Conservation (phyloP, 169 alveolate genomes). For the Eimeria brunetti region DNA sequence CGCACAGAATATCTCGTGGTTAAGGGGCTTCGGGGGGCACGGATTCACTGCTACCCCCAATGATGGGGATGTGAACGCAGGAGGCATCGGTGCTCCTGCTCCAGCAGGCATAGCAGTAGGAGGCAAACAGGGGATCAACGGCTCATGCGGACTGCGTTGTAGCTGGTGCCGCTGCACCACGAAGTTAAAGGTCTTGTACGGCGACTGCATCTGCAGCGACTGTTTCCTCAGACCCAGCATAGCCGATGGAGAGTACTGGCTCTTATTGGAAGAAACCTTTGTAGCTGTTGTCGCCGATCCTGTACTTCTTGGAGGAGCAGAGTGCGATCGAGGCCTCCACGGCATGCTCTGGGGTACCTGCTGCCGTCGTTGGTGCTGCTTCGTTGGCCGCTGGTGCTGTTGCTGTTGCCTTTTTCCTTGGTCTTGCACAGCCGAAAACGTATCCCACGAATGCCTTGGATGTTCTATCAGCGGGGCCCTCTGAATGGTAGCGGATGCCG, state of each 20-base stretch:
- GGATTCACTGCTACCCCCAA: not conserved
- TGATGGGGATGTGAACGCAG: not conserved
- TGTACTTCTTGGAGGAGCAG: not conserved
- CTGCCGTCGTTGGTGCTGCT: not conserved
- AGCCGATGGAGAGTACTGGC: not conserved
- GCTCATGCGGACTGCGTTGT: not conserved
- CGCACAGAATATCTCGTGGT: not conserved
- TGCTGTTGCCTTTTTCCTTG: not conserved
- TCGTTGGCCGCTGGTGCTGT: not conserved
- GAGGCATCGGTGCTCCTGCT: not conserved
- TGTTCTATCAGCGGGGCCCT: not conserved
- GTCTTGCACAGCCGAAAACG: not conserved
- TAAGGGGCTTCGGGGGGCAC: not conserved
- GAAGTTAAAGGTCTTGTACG: not conserved
- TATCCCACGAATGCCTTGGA: not conserved
- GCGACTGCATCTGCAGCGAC: not conserved
- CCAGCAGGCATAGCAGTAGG: not conserved
- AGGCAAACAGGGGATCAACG: not conserved
- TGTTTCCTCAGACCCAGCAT: constrained; percentile 5
- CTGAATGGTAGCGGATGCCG: constrained; percentile 5
- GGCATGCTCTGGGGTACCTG: not conserved
- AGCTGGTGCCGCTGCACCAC: constrained; percentile 16
- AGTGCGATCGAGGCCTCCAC: constrained; percentile 29
- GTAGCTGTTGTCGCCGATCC: not conserved
- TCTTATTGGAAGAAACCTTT: not conserved